A percentile compares a stretch with the other conserved stretches of the same genome.
phyloP scores from a whole-genome alignment of 2,329 filamentous ascomycete species.

The Neofusicoccum laricinum region DNA sequence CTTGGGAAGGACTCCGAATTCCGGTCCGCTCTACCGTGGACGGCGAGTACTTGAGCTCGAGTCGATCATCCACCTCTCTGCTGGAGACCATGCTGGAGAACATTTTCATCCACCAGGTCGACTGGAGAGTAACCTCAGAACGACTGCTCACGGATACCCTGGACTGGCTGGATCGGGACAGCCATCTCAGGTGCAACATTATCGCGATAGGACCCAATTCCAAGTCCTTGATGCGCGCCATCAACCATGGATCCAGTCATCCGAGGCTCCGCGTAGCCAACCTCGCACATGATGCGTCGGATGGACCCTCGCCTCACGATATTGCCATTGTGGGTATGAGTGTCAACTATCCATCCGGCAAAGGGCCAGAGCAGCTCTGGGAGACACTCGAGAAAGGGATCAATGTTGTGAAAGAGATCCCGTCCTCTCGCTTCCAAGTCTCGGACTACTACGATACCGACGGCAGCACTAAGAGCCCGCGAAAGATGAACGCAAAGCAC shows the following conservation, averaged over 20 bases:
- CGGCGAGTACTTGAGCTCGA: background rate
- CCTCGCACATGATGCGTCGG: too few species aligned
- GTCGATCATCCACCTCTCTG: background rate
- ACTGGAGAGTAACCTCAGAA: background rate
- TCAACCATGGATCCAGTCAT: background rate
- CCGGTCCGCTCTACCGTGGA: background rate
- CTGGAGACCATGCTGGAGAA: background rate
- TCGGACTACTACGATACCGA: background rate
- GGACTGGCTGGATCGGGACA: background rate
- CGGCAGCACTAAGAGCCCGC: background rate
- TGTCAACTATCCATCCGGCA: background rate
- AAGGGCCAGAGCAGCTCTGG: background rate
- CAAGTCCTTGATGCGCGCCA: background rate
- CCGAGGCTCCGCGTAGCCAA: background rate
- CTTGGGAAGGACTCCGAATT: background rate
- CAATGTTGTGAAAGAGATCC: background rate
- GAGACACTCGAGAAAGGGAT: background rate
- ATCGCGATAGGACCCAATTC: background rate
- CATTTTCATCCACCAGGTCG: background rate
- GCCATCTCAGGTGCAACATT: background rate
- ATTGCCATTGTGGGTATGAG: slow-evolving; percentile 3
- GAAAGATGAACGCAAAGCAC: background rate
- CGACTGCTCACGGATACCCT: background rate
- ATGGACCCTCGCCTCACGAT: background rate
- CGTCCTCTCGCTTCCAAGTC: background rate